Base-by-base conservation (phyloP, 164 flowering plant genomes). In the Taxillus chinensis region DNA sequence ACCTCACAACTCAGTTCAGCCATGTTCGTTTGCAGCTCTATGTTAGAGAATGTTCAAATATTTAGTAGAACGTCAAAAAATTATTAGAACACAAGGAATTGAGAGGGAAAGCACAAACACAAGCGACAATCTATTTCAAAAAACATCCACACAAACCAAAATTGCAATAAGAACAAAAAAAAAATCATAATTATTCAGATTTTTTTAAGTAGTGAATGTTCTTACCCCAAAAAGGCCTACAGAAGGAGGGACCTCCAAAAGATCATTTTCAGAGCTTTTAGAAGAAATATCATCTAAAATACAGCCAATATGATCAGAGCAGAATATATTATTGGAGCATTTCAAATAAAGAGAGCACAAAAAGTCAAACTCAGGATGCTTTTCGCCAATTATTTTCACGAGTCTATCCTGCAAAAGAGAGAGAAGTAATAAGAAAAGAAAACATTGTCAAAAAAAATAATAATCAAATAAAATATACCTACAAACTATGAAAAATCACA, bases 221-320 rank as follows among this genome's bases (percentile, higher is more conserved):
- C 82, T 72, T 83, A 91, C 99, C 90, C 71, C 50, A 67, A 93
- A 86, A 68, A 93, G 82, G 62, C 80, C 69, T 41, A 77, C 39
- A 55, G 83, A 63, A 63, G 78, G 53, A 51, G 54, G 27, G 27
- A 27, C 82, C 72, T 76, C 68, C 63, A 75, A 69, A 45, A 65
- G 59, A 70, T 69, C 63, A 37, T 70, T 62, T 48, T 64, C 76
- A 66, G 62, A 39, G 63, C 53, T 64, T 17, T 72, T 70, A 60
- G 64, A 42, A n/a, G 77, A 75, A 65, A 89, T 69, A 61, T 62
- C 63, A 59, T 83, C 71, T 45, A 93, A 61, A 62, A 89, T 78
- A 63, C 65, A 83, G 5, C 53, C 59, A 17, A 87, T 79, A 76
- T 86, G 84, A 74, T 90, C 90, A 8, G 83, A 73, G 70, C 79